Percentiles rank a stretch among this genome's conserved stretches.
Conservation (phyloP, 495 filamentous ascomycete species). For the Penicillium paradoxum region DNA sequence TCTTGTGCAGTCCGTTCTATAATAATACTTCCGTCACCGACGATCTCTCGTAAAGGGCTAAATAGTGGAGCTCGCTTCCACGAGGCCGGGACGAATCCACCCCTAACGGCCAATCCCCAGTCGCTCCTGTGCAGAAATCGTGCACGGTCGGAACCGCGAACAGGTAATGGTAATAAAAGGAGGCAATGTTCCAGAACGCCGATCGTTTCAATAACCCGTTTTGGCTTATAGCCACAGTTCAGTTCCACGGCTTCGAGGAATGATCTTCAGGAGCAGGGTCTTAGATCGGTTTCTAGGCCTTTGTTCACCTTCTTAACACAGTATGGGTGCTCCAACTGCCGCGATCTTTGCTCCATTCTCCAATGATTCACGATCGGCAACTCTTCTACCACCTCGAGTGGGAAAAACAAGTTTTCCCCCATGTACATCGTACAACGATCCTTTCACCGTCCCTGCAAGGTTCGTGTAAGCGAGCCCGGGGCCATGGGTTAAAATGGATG, state of each 20-base stretch:
- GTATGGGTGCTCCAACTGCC: not conserved
- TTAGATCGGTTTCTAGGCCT: conserved; percentile 3
- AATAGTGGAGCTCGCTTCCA: conserved; percentile 30
- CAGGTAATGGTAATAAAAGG: not conserved
- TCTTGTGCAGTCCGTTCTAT: not conserved
- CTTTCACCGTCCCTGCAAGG: conserved; percentile 4
- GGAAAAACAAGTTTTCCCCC: not conserved
- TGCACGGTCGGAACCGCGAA: conserved; percentile 18
- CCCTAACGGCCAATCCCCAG: conserved; percentile 21
- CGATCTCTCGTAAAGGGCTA: conserved; percentile 20
- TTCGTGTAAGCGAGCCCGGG: conserved; percentile 21
- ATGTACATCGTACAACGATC: not conserved
- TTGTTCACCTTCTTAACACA: conserved; percentile 1
- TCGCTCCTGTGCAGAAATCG: conserved; percentile 19
- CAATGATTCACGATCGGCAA: not conserved
- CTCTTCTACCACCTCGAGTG: not conserved
- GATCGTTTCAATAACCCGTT: conserved; percentile 16
- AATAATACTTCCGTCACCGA: conserved; percentile 3
- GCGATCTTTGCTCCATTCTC: not conserved
- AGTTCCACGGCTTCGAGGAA: not conserved
- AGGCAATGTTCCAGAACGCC: conserved; percentile 23
- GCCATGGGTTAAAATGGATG: conserved; percentile 10
- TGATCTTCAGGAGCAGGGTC: conserved; percentile 8
- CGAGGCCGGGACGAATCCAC: conserved; percentile 21
- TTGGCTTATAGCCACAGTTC: not conserved